Conservation (phyloP, 768 basidiomycete genomes). For the Ramaria rubella region DNA sequence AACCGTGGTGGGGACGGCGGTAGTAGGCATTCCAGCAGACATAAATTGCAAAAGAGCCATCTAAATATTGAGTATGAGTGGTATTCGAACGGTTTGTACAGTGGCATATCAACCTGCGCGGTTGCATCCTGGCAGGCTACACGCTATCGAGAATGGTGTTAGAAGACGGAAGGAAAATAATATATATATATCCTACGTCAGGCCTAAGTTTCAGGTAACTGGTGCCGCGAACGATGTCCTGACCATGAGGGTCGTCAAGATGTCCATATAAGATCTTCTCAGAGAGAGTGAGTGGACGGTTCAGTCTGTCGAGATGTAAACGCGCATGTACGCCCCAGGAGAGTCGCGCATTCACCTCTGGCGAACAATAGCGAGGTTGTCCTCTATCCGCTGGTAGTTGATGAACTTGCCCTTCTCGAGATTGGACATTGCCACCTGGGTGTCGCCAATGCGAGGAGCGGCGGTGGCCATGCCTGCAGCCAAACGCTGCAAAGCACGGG, state of each 20-base stretch:
- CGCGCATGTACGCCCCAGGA: not conserved
- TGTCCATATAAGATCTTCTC: conserved; percentile 99
- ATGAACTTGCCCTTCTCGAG: conserved; percentile 79
- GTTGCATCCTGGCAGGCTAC: conserved; percentile 91
- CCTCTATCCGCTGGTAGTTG: conserved; percentile 97
- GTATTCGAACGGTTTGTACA: conserved; percentile 19
- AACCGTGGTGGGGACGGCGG: conserved; percentile 95
- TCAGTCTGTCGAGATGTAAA: conserved; percentile 44
- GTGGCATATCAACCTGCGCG: no score
- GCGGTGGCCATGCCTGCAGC: conserved; percentile 77
- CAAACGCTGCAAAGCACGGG: conserved; percentile 46
- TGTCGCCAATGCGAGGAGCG: conserved; percentile 76
- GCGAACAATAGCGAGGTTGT: conserved; percentile 86
- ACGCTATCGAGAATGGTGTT: conserved; percentile 40
- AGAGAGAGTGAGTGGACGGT: conserved; percentile 86
- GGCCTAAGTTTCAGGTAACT: conserved; percentile 98
- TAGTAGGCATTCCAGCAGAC: conserved; percentile 98
- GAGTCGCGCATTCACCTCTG: conserved; percentile 48
- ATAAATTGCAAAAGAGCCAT: conserved; percentile 99
- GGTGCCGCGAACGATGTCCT: conserved; percentile 84
- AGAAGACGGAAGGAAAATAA: conserved; percentile 1
- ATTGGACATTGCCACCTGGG: conserved; percentile 83
- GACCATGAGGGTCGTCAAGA: conserved; percentile 87
- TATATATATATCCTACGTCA: conserved; percentile 57
- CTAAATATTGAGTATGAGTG: conserved; percentile 54